These are phyloP conservation scores for Drechmeria coniospora DNA, from an alignment of 2,329 filamentous ascomycete genomes.

Conservation along the genomic window DNA sequence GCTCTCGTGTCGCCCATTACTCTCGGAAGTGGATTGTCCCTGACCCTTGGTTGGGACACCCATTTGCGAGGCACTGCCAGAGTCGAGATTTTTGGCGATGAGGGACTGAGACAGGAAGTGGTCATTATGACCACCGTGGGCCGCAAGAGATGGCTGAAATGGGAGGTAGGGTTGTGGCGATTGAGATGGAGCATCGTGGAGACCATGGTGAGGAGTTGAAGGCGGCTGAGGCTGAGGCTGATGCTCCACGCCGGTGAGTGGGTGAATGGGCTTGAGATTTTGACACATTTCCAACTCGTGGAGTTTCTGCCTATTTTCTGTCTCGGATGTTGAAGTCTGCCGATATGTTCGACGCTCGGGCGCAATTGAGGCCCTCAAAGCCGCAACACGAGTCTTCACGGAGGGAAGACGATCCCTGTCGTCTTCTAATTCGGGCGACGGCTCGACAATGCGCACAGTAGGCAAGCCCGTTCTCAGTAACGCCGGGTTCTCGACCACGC, in stretches of 20 bases:
- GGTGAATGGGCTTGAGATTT: slow-evolving; percentile 2
- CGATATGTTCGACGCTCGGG: too few species aligned
- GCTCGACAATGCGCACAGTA: slow-evolving; percentile 22
- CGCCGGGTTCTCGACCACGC: slow-evolving; percentile 8
- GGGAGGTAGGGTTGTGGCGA: too few species aligned
- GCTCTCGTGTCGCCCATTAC: slow-evolving; percentile 3
- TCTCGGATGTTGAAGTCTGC: too few species aligned
- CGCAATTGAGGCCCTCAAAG: too few species aligned
- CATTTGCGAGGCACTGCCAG: slow-evolving; percentile 31
- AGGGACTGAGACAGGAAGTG: too few species aligned
- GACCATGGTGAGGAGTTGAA: too few species aligned
- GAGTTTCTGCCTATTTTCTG: too few species aligned
- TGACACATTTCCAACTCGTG: too few species aligned
- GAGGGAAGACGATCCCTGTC: slow-evolving; percentile 6
- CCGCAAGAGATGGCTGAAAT: too few species aligned
- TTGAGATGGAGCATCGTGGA: slow-evolving; percentile 3
- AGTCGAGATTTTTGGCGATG: slow-evolving; percentile 36
- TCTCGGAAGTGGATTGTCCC: too few species aligned
- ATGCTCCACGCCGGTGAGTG: too few species aligned
- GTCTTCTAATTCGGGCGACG: slow-evolving; percentile 16
- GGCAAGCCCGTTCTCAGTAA: slow-evolving; percentile 14
- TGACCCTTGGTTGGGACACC: slow-evolving; percentile 19
- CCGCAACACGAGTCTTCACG: background rate
- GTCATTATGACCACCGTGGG: too few species aligned
- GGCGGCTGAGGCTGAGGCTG: slow-evolving; percentile 10